Base-by-base conservation (phyloP, 768 basidiomycete genomes). In the Tubosaeta brunneosetosa region DNA sequence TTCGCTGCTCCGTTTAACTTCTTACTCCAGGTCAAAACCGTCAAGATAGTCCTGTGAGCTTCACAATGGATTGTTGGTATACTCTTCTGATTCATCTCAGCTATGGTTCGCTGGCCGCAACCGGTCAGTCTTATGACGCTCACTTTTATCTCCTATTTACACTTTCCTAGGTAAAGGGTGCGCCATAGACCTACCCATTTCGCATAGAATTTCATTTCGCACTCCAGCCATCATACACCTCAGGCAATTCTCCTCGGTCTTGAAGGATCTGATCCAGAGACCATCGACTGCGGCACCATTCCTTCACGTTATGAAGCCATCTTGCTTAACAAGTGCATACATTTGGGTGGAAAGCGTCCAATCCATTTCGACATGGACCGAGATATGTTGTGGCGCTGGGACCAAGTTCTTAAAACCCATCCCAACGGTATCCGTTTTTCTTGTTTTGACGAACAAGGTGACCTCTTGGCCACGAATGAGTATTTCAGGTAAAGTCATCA, bases 351-450 rank as follows among this genome's bases (percentile, higher is more conserved):
- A 8, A 74, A 76, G 45, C 86, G 88, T 52, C 73, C 76, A n/a
- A 89, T 98, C 55, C 70, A 78, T 44, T 97, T 90, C 62, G 88
- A 94, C 66, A 87, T 91, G 80, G 84, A 92, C 55, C 77, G 81
- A 26, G 95, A 98, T 66, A 91, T 98, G 91, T 73, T 93, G 22
- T 95, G 92, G 92, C 77, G 86, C 25, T 91, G 84, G 83, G 88
- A 92, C 61, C 83, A 88, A 47, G 86, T 93, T n/a, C 79, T 94
- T 26, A 86, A 86, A 67, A 90, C 89, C 0, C 89, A 91, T 64
- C 86, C 91, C 0, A 95, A 95, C 64, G 94, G 94, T 41, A 94
- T 98, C 83, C 80, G 92, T 9, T 97, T 97, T 67, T 85, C 85
- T 33, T 88, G 82, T 32, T 98, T 93, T 58, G 84, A 78, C 49